Base-by-base conservation (phyloP, 192 early-diverging fungal species). In the Martensiomyces pterosporus region DNA sequence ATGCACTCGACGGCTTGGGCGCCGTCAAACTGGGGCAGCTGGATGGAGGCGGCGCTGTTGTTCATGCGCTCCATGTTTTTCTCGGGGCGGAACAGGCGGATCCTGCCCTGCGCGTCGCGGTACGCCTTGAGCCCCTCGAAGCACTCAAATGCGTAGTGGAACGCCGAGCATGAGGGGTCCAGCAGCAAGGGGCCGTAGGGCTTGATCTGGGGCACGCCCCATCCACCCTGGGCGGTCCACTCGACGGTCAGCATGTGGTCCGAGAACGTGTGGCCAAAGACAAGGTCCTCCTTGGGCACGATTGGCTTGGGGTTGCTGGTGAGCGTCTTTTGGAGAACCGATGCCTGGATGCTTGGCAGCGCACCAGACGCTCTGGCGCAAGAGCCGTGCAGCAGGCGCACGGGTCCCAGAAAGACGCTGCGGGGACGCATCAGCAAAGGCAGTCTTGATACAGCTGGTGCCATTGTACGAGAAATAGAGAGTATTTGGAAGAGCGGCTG, bases 31-130 rank as follows among this genome's bases (percentile, higher is more conserved):
- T 53, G 47, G 14, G 94, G 94, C 49, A 97, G 78, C 36, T 89
- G n/a, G 39, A 89, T 76, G 17, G 90, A 72, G 35, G 79, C 67
- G 21, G 86, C 87, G 41, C 88, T 90, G 23, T 49, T 71, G 58
- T 82, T 82, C 60, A 97, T 79, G 42, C 94, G 84, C 64, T 76
- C 78, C 92, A 97, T 97, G 82, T 97, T 97, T 88, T 90, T 90
- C 33, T 97, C 88, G 5, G 94, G 94, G n/a, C 94, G 83, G 82
- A 97, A 97, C 43, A 97, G 68, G 40, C 94, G 82, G 48, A 93
- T 87, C 44, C 82, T 83, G 19, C 90, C 90, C 2, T 87, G 45
- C 50, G 85, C 85, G 52, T 93, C 94, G 73, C 92, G 93, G 79
- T 97, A 97, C 22, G 91, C 88, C 78, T 91, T 90, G 71, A 89